Evolutionary conservation across 2,329 filamentous ascomycete genomes (phyloP).

Genomic region (Monosporascus sp.): DNA sequence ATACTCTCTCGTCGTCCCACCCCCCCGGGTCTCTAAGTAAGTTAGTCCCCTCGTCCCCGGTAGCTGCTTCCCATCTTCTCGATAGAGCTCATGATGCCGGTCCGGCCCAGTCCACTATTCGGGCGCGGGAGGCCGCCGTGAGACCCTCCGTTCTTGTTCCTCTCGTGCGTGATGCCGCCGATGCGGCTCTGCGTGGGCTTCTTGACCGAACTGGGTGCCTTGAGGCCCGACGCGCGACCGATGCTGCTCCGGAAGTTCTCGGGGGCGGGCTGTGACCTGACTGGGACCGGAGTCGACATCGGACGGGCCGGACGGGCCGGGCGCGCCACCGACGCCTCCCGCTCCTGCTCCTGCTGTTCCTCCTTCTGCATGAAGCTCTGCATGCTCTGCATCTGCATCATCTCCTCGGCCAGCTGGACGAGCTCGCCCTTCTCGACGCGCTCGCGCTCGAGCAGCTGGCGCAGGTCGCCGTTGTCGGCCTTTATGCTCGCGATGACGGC

Average conservation of each 20-base stretch:
- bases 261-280: conserved; percentile 12
- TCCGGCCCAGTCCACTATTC: conserved; percentile 47
- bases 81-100: conserved; percentile 77
- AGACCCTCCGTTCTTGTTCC: conserved; percentile 35
- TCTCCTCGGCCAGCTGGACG: conserved; percentile 75
- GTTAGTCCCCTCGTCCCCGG: conserved; percentile 33
- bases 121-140: conserved; percentile 43
- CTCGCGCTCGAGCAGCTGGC: conserved; percentile 64
- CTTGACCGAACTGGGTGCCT: conserved; percentile 49
- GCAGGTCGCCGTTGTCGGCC: conserved; percentile 61
- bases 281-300: conserved; percentile 7
- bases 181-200: conserved; percentile 42
- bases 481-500: conserved; percentile 66
- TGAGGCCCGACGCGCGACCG: conserved; percentile 49
- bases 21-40: background rate
- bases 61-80: conserved; percentile 73
- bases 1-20: background rate
- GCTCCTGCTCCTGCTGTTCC: conserved; percentile 8
- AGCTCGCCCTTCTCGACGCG: conserved; percentile 79
- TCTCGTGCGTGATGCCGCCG: conserved; percentile 38
- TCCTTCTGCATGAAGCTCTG: conserved; percentile 38
- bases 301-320: background rate
- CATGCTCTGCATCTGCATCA: conserved; percentile 58
- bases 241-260: conserved; percentile 49
- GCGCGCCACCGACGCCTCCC: conserved; percentile 3